phyloP scores from a whole-genome alignment of 2,329 filamentous ascomycete genomes.

The Ampelomyces quisqualis region DNA sequence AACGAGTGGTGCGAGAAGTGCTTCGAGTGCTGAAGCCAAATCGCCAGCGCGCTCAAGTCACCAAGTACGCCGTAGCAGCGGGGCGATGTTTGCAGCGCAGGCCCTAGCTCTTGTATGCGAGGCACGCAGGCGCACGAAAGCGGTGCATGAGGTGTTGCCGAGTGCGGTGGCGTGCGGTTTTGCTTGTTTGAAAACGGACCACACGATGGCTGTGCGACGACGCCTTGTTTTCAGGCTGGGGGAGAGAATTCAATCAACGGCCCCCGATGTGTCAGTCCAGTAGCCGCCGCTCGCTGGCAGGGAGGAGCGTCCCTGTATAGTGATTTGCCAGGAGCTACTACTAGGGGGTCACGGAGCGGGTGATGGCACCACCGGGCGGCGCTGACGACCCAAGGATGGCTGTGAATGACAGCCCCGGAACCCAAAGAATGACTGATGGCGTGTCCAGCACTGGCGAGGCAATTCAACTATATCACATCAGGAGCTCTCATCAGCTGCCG shows the following conservation, averaged over 20 bases:
- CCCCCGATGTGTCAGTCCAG: background rate
- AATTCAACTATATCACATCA: background rate
- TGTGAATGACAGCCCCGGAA: constrained; percentile 1
- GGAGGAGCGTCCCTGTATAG: constrained; percentile 1
- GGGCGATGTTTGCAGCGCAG: constrained; percentile 7
- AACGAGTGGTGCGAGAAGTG: background rate
- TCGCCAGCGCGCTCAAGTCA: too few species aligned
- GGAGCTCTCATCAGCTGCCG: constrained; percentile 7
- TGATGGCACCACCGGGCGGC: background rate
- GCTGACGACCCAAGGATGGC: too few species aligned
- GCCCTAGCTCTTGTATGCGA: constrained; percentile 6
- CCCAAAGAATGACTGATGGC: background rate
- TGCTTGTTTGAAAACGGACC: constrained; percentile 15
- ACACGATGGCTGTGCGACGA: constrained; percentile 7
- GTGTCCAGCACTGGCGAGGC: too few species aligned
- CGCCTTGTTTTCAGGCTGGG: constrained; percentile 7
- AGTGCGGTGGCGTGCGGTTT: constrained; percentile 12
- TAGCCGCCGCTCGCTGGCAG: constrained; percentile 1
- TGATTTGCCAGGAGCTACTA: background rate
- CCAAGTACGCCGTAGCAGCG: background rate
- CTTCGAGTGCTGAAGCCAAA: background rate
- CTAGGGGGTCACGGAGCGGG: background rate
- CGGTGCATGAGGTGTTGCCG: constrained; percentile 12
- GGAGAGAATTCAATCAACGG: constrained; percentile 7
- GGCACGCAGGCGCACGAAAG: constrained; percentile 7